Percentiles rank a stretch among this genome's conserved stretches.
Evolutionary conservation across 2,329 filamentous ascomycete species (phyloP).

Genomic region (Colletotrichum sp.): DNA sequence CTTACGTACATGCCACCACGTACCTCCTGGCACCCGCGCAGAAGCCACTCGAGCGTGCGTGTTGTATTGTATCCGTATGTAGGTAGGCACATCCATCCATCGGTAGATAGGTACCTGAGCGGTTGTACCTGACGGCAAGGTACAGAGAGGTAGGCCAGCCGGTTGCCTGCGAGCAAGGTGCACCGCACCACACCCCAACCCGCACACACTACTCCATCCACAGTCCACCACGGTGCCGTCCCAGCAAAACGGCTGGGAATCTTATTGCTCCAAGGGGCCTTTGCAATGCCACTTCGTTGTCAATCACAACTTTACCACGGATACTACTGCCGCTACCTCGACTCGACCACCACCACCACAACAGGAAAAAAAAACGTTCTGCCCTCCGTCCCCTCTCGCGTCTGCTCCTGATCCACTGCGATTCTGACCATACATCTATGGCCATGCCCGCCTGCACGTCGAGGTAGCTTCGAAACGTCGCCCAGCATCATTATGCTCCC

Average conservation of each 20-base stretch:
- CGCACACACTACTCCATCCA: background rate
- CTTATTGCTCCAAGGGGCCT: slow-evolving; percentile 20
- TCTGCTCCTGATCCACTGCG: background rate
- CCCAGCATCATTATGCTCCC: slow-evolving; percentile 22
- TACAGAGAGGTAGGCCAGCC: background rate
- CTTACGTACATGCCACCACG: slow-evolving; percentile 9
- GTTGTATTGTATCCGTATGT: background rate
- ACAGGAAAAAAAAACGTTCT: slow-evolving; percentile 10
- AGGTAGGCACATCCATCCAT: background rate
- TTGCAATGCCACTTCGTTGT: slow-evolving; percentile 21
- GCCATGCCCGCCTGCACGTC: slow-evolving; percentile 9
- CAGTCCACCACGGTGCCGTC: slow-evolving; percentile 17
- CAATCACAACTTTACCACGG: slow-evolving; percentile 8
- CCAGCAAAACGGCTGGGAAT: slow-evolving; percentile 21
- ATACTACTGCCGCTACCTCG: background rate
- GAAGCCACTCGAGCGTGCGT: background rate
- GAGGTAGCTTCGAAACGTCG: slow-evolving; percentile 12
- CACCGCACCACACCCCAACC: background rate
- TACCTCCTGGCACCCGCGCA: background rate
- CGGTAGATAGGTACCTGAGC: background rate
- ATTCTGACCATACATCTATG: background rate
- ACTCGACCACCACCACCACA: background rate
- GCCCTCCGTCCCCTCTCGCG: background rate
- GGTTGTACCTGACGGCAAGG: background rate
- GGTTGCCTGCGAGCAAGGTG: background rate